These are phyloP conservation scores for Wickerhamiella lipophila DNA, from an alignment of 805 yeast genomes.

Conservation along the genomic window DNA sequence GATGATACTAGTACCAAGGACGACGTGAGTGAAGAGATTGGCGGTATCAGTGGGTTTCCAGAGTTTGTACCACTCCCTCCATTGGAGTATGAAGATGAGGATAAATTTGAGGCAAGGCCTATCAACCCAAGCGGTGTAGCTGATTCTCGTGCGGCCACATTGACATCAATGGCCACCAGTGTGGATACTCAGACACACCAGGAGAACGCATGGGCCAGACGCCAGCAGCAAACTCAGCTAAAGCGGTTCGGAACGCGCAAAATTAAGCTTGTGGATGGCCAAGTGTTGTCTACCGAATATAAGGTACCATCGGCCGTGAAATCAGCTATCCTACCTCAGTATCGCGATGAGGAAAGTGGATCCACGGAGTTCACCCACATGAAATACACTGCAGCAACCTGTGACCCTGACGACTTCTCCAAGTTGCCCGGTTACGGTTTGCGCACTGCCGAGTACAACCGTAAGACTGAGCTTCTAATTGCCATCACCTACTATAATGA, in stretches of 20 bases:
- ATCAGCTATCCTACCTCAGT: constrained; percentile 27
- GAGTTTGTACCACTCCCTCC: background rate
- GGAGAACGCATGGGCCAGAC: constrained; percentile 23
- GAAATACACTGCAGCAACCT: constrained; percentile 54
- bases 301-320: constrained; percentile 33
- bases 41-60: constrained; percentile 22
- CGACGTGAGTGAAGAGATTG: constrained; percentile 19
- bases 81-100: constrained; percentile 5
- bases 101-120: constrained; percentile 10
- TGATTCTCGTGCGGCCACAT: background rate
- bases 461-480: constrained; percentile 48
- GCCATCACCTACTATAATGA: constrained; percentile 58
- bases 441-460: constrained; percentile 43
- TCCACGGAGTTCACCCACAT: constrained; percentile 43
- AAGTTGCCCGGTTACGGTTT: constrained; percentile 41
- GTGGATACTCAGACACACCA: background rate
- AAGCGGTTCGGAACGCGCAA: constrained; percentile 28
- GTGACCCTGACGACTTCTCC: constrained; percentile 55
- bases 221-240: constrained; percentile 23
- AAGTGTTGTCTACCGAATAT: constrained; percentile 28
- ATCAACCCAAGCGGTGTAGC: background rate
- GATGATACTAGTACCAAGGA: constrained; percentile 13
- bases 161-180: background rate
- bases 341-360: constrained; percentile 35
- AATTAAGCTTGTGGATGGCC: constrained; percentile 29